A percentile compares a stretch with the other conserved stretches of the same genome.
phyloP scores from a whole-genome alignment of 2,329 filamentous ascomycete species.

The Alternaria burnsii region DNA sequence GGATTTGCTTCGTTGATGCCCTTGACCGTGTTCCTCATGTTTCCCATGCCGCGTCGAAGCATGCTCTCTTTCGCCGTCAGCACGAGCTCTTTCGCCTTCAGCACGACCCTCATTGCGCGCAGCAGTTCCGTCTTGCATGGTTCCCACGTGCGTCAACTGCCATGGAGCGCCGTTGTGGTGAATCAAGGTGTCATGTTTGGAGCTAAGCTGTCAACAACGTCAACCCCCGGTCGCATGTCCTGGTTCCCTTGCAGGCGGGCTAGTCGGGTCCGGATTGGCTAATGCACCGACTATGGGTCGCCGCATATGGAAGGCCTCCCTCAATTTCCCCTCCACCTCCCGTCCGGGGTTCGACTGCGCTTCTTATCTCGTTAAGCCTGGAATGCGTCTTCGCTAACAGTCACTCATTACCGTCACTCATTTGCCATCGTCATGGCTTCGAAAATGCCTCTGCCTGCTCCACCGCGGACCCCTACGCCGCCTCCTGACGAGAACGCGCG shows the following conservation, averaged over 20 bases:
- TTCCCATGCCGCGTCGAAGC: background rate
- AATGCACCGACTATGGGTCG: constrained; percentile 21
- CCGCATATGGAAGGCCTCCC: constrained; percentile 33
- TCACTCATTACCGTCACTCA: constrained; percentile 30
- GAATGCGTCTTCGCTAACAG: constrained; percentile 25
- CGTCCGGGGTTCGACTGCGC: constrained; percentile 24
- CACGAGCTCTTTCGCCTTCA: background rate
- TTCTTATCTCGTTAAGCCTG: constrained; percentile 22
- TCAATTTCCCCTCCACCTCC: constrained; percentile 34
- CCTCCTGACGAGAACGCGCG: constrained; percentile 62
- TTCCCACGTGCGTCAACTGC: constrained; percentile 17
- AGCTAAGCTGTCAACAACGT: constrained; percentile 18
- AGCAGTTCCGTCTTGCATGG: constrained; percentile 36
- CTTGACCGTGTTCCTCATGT: constrained; percentile 9
- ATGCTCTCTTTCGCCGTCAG: background rate
- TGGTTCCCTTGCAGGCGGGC: constrained; percentile 27
- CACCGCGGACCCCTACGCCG: constrained; percentile 71
- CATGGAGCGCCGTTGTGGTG: constrained; percentile 23
- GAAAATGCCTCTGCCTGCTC: constrained; percentile 65
- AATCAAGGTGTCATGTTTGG: constrained; percentile 29
- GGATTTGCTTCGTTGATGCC: constrained; percentile 61
- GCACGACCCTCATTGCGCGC: constrained; percentile 3
- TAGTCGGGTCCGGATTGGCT: constrained; percentile 27
- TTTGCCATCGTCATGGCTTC: constrained; percentile 63
- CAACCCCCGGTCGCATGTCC: constrained; percentile 16